Evolutionary conservation across 2,329 filamentous ascomycete species (phyloP), one percentile per base, ranked within the genome.

Genomic region (Apiospora aurea): DNA sequence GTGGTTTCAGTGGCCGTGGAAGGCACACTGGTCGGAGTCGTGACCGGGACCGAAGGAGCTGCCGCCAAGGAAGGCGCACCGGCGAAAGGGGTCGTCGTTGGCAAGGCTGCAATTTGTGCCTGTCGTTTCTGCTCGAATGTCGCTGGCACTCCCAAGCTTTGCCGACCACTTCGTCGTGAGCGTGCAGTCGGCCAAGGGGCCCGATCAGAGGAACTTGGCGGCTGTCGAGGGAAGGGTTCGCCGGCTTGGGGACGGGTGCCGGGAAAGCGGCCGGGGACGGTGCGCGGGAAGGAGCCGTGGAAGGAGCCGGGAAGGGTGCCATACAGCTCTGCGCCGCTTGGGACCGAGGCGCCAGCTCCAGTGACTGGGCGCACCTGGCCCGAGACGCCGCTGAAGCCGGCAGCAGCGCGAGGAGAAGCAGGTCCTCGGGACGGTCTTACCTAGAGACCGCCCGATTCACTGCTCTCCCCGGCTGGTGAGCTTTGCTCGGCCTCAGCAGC

Each of bases 391-490:
- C 24, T 1, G 10, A 24, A 24, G 10, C 29, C 29, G 18, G 7
- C 34, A 14, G 21, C 34, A 64, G 57, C 34, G 13, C 34, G 29
- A 21, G 8, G 57, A 64, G 57, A 6, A 64, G 34, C 57, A 64
- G 34, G 7, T 64, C 18, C 2, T 64, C 34, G 18, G 29, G 29
- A 21, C 57, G 41, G 57, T 64, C 57, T n/a, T 64, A n/a, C 34
- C 57, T 64, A 64, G 18, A 64, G 34, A 64, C 57, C 34, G 57
- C n/a, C 57, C 29, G 34, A 64, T 18, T 64, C 34, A 8, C 57
- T 64, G 57, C 34, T 13, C 34, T 64, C 29, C 21, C 34, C 18
- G 18, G 57, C 57, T 64, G 57, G 21, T 6, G 21, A 41, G 57
- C 18, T n/a, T 51, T 38, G 29, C 53, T 49, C 46, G 18, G 11